Percentiles rank a stretch among this genome's conserved stretches.
Evolutionary conservation across 495 filamentous ascomycete species (phyloP).

Genomic region (Xylaria palmicola): DNA sequence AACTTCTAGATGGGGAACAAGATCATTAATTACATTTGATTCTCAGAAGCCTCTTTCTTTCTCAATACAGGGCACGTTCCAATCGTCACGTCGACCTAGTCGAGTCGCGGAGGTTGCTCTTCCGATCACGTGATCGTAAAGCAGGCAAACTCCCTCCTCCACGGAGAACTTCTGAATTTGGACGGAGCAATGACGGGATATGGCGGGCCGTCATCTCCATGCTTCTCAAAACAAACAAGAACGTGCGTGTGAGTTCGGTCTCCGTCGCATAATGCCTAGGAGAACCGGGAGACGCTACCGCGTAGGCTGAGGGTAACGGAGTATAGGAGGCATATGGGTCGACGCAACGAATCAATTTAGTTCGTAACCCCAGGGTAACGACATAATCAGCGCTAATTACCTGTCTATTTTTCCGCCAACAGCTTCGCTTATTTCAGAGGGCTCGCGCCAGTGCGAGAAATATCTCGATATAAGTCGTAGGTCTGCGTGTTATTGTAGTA

Average conservation of each 20-base stretch:
- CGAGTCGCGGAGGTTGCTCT: neutral
- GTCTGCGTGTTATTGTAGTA: neutral
- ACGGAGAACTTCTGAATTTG: neutral
- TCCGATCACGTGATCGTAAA: constrained; percentile 14
- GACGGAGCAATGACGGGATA: neutral
- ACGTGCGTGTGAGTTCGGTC: neutral
- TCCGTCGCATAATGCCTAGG: neutral
- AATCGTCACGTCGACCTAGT: neutral
- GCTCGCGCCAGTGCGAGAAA: no score
- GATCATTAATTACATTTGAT: neutral
- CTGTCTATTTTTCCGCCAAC: neutral
- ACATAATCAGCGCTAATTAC: neutral
- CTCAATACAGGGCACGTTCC: neutral
- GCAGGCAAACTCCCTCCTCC: neutral
- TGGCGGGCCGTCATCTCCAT: constrained; percentile 2
- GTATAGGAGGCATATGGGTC: neutral
- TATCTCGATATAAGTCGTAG: constrained; percentile 4
- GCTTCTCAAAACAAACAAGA: neutral
- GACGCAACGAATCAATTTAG: neutral
- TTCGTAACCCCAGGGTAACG: neutral
- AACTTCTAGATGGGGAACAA: neutral
- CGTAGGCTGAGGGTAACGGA: neutral
- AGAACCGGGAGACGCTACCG: neutral
- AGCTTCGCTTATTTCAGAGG: neutral
- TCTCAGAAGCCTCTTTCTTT: neutral